Conservation (phyloP, 2,329 filamentous ascomycete species). For the Pleomassaria siparia region DNA sequence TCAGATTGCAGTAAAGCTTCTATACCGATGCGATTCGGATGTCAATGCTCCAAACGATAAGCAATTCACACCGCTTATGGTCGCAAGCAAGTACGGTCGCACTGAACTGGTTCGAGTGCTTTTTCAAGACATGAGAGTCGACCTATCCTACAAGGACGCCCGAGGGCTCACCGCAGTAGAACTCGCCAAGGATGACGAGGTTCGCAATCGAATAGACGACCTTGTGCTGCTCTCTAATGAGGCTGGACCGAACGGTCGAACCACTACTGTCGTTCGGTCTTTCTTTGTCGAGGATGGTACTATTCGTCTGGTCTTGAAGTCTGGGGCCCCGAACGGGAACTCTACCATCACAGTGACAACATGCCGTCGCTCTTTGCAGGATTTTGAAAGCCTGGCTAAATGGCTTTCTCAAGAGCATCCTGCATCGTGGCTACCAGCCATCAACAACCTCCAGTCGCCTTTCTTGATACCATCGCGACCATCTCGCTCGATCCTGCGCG, state of each 20-base stretch:
- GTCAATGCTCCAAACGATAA: constrained; percentile 95
- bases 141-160: constrained; percentile 78
- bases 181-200: constrained; percentile 95
- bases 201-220: constrained; percentile 95
- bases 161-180: constrained; percentile 92
- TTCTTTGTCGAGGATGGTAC: constrained; percentile 98
- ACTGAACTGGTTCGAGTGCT: constrained; percentile 89
- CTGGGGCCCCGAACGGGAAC: constrained; percentile 78
- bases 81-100: constrained; percentile 96
- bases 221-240: constrained; percentile 73
- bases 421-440: constrained; percentile 86
- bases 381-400: constrained; percentile 87
- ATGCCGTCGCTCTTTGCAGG: constrained; percentile 79
- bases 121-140: constrained; percentile 84
- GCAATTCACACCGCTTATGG: constrained; percentile 93
- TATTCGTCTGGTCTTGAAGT: constrained; percentile 90
- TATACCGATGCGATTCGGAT: constrained; percentile 88
- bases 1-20: constrained; percentile 70
- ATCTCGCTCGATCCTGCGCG: constrained; percentile 80
- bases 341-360: constrained; percentile 92
- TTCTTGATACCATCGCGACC: constrained; percentile 94
- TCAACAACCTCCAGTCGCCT: constrained; percentile 77
- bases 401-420: constrained; percentile 88
- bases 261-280: constrained; percentile 89
- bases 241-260: constrained; percentile 72